Evolutionary conservation across 495 filamentous ascomycete genomes (phyloP).

Genomic region (Aspergillus baeticus): DNA sequence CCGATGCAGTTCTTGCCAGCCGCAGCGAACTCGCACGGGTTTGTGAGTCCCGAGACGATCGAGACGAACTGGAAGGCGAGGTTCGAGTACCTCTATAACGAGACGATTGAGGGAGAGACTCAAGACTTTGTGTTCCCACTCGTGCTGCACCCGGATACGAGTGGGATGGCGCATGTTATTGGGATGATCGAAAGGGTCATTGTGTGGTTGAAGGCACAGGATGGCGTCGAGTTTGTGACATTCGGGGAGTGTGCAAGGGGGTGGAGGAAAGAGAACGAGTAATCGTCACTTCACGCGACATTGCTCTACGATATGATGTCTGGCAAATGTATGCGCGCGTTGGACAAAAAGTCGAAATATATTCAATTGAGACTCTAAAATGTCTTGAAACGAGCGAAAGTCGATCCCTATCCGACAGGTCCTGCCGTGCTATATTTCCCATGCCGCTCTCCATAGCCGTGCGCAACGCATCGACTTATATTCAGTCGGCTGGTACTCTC

Average conservation of each 20-base stretch:
- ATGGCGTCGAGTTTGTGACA: slow-evolving; percentile 39
- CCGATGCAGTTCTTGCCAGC: slow-evolving; percentile 47
- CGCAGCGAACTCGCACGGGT: slow-evolving; percentile 42
- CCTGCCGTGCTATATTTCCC: too few species aligned
- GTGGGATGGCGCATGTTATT: slow-evolving; percentile 52
- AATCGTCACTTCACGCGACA: too few species aligned
- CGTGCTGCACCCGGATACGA: slow-evolving; percentile 51
- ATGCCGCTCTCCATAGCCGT: neutral
- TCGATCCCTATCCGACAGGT: too few species aligned
- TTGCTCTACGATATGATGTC: too few species aligned
- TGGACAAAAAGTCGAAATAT: too few species aligned
- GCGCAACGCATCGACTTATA: too few species aligned
- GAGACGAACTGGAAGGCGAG: slow-evolving; percentile 50
- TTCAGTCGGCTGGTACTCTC: neutral
- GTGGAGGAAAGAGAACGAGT: slow-evolving; percentile 1
- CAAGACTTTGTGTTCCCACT: slow-evolving; percentile 34
- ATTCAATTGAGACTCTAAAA: too few species aligned
- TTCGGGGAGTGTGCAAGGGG: slow-evolving; percentile 12
- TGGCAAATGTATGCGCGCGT: too few species aligned
- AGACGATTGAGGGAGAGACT: slow-evolving; percentile 15
- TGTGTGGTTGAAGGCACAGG: slow-evolving; percentile 41
- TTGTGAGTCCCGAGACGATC: slow-evolving; percentile 42
- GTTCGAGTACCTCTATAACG: slow-evolving; percentile 30
- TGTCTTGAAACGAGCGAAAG: too few species aligned
- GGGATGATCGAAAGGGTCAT: slow-evolving; percentile 50